Base-by-base conservation (phyloP, 768 basidiomycete species). In the Boletus barrowsii region DNA sequence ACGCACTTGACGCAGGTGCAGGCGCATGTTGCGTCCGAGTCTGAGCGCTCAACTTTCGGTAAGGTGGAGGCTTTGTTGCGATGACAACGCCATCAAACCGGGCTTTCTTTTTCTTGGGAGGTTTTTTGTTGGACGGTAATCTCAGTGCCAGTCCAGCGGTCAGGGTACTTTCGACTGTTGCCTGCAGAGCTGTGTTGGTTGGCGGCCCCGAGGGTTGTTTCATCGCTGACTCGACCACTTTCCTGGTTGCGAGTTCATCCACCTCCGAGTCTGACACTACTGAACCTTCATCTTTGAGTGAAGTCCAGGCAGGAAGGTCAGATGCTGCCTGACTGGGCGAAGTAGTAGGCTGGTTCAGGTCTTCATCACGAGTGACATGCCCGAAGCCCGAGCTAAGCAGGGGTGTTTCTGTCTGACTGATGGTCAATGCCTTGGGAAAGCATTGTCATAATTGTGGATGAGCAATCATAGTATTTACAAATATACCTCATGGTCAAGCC, bases 271-370 rank as follows among this genome's bases (percentile, higher is more conserved):
- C 50, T n/a, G 58, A 29, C 17, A 18, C n/a, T 14, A 22, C 32
- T 45, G 43, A 47, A 26, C 11, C 48, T 33, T 51, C 49, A 33
- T 33, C 46, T 13, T 35, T 53, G 1, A 59, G 42, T 37, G 62
- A 53, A 18, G 65, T 67, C 65, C 65, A 67, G 5, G 66, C 51
- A 36, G 65, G 66, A 43, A 66, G 57, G 37, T 68, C 66, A 58
- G 17, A 10, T 42, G 9, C 11, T 29, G 3, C n/a, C 13, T 24
- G 54, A 43, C 33, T 54, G 18, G 53, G 22, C 33, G 45, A 13
- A 42, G 22, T 7, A 42, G 22, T 7, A 45, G 30, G 15, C 6
- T 37, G 37, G 30, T 41, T 32, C 22, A 32, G 22, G 35, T 39
- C 36, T 29, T 32, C 32, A 22, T 43, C 22, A 51, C 18, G 44